Percentiles rank a stretch among this genome's conserved stretches.
phyloP scores from a whole-genome alignment of 2,329 filamentous ascomycete species.

The Aureobasidium sp. region DNA sequence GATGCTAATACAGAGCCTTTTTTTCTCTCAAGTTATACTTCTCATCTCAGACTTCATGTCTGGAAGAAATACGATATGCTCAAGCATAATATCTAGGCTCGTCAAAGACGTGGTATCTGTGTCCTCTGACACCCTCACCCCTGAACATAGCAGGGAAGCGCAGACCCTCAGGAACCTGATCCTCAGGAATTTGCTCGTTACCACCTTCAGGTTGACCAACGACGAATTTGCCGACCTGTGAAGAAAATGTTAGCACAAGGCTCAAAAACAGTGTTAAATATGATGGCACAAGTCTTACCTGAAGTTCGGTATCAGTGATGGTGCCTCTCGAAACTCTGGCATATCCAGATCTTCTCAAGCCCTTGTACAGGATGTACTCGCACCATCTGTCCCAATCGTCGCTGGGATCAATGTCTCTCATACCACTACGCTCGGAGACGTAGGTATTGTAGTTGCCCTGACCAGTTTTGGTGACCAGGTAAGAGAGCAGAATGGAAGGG shows the following conservation, averaged over 20 bases:
- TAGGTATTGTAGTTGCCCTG: slow-evolving; percentile 97
- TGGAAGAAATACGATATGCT: neutral
- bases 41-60: no score
- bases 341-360: slow-evolving; percentile 76
- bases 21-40: no score
- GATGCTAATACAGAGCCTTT: no score
- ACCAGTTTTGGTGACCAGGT: slow-evolving; percentile 83
- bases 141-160: slow-evolving; percentile 80
- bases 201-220: slow-evolving; percentile 64
- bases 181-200: slow-evolving; percentile 62
- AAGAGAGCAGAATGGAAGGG: slow-evolving; percentile 79
- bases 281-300: slow-evolving; percentile 47
- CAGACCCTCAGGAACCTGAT: slow-evolving; percentile 66
- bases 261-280: slow-evolving; percentile 6
- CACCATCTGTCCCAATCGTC: slow-evolving; percentile 99
- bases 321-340: slow-evolving; percentile 80
- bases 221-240: slow-evolving; percentile 78
- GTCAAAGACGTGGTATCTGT: slow-evolving; percentile 91
- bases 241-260: neutral
- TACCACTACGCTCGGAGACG: slow-evolving; percentile 76
- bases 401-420: slow-evolving; percentile 86
- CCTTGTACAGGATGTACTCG: slow-evolving; percentile 96
- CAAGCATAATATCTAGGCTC: slow-evolving; percentile 64
- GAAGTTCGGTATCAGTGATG: slow-evolving; percentile 95
- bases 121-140: slow-evolving; percentile 78